These are phyloP conservation scores for Lepiota subincarnata DNA, from an alignment of 768 basidiomycete genomes.

Conservation along the genomic window DNA sequence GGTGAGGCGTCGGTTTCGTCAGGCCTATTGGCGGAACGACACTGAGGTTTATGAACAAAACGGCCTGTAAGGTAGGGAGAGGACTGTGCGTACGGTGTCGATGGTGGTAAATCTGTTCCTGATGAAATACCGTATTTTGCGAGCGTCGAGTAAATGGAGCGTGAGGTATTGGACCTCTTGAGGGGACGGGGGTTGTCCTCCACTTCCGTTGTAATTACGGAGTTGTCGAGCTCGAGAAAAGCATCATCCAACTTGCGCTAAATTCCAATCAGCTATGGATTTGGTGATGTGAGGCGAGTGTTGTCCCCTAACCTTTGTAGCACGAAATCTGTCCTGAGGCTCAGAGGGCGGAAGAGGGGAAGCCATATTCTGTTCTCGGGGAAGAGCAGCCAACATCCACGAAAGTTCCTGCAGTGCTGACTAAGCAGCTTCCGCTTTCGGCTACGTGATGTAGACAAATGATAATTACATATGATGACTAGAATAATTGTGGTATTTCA, in stretches of 20 bases:
- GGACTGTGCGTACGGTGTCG: neutral
- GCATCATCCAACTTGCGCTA: conserved; percentile 84
- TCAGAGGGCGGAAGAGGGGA: neutral
- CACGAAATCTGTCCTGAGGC: conserved; percentile 2
- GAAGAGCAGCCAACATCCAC: no score
- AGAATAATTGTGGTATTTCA: no score
- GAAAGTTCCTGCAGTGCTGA: no score
- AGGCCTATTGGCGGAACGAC: conserved; percentile 15
- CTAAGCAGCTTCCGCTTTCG: no score
- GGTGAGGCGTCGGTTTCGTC: conserved; percentile 62
- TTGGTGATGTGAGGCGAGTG: conserved; percentile 3
- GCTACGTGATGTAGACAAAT: no score
- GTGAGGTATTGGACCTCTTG: conserved; percentile 47
- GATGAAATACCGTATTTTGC: conserved; percentile 64
- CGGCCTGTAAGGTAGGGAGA: neutral
- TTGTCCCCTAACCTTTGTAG: conserved; percentile 38
- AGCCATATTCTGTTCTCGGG: neutral
- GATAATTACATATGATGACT: no score
- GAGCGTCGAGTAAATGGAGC: conserved; percentile 72
- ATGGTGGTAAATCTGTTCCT: neutral
- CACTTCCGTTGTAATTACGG: conserved; percentile 39
- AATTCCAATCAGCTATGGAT: neutral
- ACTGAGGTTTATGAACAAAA: neutral
- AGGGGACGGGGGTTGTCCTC: conserved; percentile 41
- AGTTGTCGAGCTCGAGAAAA: conserved; percentile 65